phyloP scores from a whole-genome alignment of 768 basidiomycete genomes.

The Leucogyrophana mollusca region DNA sequence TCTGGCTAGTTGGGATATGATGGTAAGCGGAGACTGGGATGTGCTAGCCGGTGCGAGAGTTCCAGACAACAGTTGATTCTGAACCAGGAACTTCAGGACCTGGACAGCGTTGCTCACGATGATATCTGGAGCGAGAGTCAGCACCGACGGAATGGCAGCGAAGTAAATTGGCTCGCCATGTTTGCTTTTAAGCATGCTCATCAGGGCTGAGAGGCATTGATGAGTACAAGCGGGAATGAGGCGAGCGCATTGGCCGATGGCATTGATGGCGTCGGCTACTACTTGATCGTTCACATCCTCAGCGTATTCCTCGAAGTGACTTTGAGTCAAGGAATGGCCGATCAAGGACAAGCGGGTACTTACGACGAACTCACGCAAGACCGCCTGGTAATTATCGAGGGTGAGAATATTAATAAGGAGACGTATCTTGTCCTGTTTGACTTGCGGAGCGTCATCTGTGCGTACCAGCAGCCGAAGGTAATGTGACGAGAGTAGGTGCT shows the following conservation, averaged over 20 bases:
- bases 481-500: constrained; percentile 55
- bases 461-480: constrained; percentile 70
- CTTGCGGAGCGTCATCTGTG: constrained; percentile 59
- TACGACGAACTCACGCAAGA: constrained; percentile 86
- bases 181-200: constrained; percentile 74
- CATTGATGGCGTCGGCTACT: constrained; percentile 70
- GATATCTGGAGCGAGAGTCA: constrained; percentile 47
- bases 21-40: constrained; percentile 47
- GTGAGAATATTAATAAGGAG: constrained; percentile 68
- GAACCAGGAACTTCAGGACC: constrained; percentile 83
- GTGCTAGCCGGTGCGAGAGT: constrained; percentile 28
- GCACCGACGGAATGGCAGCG: neutral
- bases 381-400: constrained; percentile 61
- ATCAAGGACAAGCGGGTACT: constrained; percentile 25
- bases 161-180: constrained; percentile 49
- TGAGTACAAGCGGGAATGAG: constrained; percentile 65
- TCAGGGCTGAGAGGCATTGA: constrained; percentile 74
- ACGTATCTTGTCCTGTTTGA: constrained; percentile 75
- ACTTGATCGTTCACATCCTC: constrained; percentile 75
- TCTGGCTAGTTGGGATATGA: constrained; percentile 78
- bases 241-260: constrained; percentile 74
- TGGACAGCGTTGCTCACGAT: constrained; percentile 81
- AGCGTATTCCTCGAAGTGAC: constrained; percentile 62
- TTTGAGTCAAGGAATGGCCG: neutral
- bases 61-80: constrained; percentile 51